Evolutionary conservation across 768 basidiomycete species (phyloP).

Genomic region (Pleurotus sapidus): DNA sequence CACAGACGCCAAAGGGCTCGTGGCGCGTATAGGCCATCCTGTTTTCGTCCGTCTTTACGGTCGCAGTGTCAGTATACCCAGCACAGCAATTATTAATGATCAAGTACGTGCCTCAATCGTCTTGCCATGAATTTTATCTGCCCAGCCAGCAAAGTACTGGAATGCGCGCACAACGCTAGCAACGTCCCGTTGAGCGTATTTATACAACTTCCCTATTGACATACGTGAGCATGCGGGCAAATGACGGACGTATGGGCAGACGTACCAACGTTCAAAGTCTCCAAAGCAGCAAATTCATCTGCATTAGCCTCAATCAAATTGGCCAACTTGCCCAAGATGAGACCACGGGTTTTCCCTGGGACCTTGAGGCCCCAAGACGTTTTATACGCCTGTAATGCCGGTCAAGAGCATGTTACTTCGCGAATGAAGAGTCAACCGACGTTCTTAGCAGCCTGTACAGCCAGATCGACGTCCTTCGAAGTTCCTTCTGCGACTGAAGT

Average conservation of each 20-base stretch:
- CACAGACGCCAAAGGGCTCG: slow-evolving; percentile 56
- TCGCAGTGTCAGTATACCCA: no score
- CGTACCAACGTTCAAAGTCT: slow-evolving; percentile 43
- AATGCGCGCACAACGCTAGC: slow-evolving; percentile 32
- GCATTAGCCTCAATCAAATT: slow-evolving; percentile 48
- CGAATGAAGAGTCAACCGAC: slow-evolving; percentile 17
- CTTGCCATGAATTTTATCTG: slow-evolving; percentile 68
- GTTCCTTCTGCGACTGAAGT: slow-evolving; percentile 52
- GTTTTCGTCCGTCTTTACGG: slow-evolving; percentile 25
- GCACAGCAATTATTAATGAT: no score
- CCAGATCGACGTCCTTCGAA: slow-evolving; percentile 60
- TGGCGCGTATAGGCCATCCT: slow-evolving; percentile 59
- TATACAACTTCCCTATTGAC: slow-evolving; percentile 25
- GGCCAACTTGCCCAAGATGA: slow-evolving; percentile 44
- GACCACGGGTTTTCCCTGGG: slow-evolving; percentile 34
- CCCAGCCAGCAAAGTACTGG: slow-evolving; percentile 74
- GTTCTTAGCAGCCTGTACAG: slow-evolving; percentile 56
- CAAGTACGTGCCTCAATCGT: no score
- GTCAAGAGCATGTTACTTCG: not conserved
- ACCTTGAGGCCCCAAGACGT: slow-evolving; percentile 48
- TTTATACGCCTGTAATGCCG: slow-evolving; percentile 24
- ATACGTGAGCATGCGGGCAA: not conserved
- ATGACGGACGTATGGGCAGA: not conserved
- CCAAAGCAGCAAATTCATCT: slow-evolving; percentile 47
- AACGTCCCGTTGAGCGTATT: slow-evolving; percentile 20